Percentiles rank a stretch among this genome's conserved stretches.
These are phyloP conservation scores for Alternaria triticina DNA, from an alignment of 2,329 filamentous ascomycete species.

Conservation along the genomic window DNA sequence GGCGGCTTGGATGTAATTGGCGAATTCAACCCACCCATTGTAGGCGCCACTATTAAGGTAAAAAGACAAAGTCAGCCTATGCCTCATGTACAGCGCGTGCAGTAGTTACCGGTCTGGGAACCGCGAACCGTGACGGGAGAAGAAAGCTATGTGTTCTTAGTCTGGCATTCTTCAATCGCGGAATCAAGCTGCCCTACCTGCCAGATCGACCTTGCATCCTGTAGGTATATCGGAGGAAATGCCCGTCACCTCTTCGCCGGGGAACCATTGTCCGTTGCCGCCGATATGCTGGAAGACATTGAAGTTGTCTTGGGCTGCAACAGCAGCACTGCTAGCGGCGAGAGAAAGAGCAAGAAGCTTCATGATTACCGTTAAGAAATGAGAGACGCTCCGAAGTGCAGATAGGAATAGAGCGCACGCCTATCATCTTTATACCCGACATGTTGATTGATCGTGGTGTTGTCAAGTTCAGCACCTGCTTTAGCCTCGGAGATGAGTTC, in stretches of 20 bases:
- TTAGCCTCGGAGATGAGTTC: conserved; percentile 31
- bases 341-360: conserved; percentile 23
- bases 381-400: background rate
- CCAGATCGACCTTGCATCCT: conserved; percentile 65
- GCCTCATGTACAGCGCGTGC: background rate
- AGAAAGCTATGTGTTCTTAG: conserved; percentile 53
- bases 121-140: conserved; percentile 67
- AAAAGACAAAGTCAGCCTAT: background rate
- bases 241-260: conserved; percentile 57
- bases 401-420: background rate
- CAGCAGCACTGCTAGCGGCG: conserved; percentile 12
- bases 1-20: conserved; percentile 58
- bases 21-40: conserved; percentile 57
- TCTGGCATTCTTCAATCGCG: background rate
- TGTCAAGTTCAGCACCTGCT: background rate
- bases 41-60: conserved; percentile 58
- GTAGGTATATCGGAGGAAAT: conserved; percentile 63
- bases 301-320: conserved; percentile 31
- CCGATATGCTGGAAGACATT: conserved; percentile 46
- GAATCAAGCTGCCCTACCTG: conserved; percentile 20
- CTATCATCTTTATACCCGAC: conserved; percentile 6
- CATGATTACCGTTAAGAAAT: conserved; percentile 18
- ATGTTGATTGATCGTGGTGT: background rate
- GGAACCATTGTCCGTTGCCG: conserved; percentile 50
- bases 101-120: conserved; percentile 58